phyloP scores from a whole-genome alignment of 495 filamentous ascomycete genomes.

The Aspergillus taichungensis region DNA sequence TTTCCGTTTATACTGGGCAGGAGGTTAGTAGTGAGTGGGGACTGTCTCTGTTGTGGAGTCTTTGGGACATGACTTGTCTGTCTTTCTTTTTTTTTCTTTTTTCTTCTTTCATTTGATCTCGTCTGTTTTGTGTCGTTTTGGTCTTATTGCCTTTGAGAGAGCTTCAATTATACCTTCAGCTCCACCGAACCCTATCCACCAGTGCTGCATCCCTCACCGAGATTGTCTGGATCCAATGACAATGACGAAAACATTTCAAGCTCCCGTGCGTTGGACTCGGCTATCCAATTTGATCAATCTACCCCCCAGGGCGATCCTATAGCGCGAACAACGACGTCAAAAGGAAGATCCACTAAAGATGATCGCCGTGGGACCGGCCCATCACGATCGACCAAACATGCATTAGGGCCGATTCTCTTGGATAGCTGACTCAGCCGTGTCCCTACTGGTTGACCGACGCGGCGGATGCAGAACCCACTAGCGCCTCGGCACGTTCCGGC shows the following conservation, averaged over 20 bases:
- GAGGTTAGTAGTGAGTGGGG: too few species aligned
- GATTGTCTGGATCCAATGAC: too few species aligned
- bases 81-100: neutral
- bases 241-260: too few species aligned
- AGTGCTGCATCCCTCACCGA: too few species aligned
- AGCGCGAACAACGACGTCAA: too few species aligned
- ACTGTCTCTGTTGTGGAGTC: neutral
- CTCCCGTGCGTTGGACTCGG: too few species aligned
- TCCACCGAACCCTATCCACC: neutral
- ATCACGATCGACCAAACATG: constrained; percentile 6
- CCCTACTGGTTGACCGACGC: neutral
- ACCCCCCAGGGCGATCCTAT: neutral
- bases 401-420: neutral
- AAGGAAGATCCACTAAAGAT: constrained; percentile 3
- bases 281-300: too few species aligned
- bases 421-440: neutral
- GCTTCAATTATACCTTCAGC: neutral
- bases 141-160: neutral
- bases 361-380: neutral
- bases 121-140: neutral
- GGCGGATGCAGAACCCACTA: neutral
- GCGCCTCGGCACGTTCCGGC: constrained; percentile 21
- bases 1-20: neutral
- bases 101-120: neutral
- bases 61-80: neutral